These are phyloP conservation scores for Tuber melanosporum DNA, from an alignment of 495 filamentous ascomycete species.

Conservation along the genomic window DNA sequence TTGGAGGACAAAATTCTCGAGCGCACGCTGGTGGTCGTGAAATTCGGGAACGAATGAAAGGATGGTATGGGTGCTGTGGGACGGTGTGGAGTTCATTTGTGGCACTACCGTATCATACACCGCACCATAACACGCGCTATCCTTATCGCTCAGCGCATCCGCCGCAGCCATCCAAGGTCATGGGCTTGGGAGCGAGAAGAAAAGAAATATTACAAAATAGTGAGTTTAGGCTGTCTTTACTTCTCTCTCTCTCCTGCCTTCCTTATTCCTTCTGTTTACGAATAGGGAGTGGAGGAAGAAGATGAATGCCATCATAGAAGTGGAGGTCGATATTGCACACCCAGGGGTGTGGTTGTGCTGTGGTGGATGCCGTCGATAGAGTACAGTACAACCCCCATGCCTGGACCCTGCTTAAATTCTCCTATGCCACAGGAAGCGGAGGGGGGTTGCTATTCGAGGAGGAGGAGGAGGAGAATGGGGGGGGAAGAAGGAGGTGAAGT, in stretches of 20 bases:
- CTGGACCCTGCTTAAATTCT: neutral
- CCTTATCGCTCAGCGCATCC: neutral
- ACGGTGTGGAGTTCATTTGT: neutral
- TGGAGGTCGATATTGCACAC: neutral
- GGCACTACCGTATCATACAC: neutral
- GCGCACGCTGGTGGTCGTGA: too few relatives aligned
- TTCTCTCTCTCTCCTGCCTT: neutral
- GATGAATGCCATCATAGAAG: neutral
- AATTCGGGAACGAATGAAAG: too few relatives aligned
- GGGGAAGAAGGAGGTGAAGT: neutral
- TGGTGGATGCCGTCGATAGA: neutral
- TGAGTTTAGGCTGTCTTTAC: neutral
- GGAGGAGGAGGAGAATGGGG: too few relatives aligned
- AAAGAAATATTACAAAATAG: neutral
- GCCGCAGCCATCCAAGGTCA: neutral
- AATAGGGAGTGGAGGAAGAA: neutral
- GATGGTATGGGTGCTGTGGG: too few relatives aligned
- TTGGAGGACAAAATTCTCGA: too few relatives aligned
- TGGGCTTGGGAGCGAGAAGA: neutral
- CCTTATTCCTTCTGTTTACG: neutral
- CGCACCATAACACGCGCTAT: neutral
- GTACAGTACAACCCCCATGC: neutral
- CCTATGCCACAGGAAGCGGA: neutral
- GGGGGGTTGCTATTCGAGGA: neutral
- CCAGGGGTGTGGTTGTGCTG: neutral